phyloP scores from a whole-genome alignment of 192 early-diverging fungal species.

The Entomortierella parvispora region DNA sequence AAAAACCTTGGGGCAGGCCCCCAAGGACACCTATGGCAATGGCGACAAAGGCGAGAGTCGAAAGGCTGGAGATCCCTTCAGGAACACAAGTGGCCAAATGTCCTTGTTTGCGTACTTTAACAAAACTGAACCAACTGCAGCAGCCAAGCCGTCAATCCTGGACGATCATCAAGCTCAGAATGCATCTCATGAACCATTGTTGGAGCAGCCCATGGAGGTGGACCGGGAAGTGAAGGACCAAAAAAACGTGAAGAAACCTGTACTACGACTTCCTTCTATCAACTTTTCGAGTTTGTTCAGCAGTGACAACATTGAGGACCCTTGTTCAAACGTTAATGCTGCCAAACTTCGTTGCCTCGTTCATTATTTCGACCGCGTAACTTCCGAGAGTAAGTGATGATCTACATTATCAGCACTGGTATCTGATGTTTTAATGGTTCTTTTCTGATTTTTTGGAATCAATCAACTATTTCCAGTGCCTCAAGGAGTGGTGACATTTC shows the following conservation, averaged over 20 bases:
- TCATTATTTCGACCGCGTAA: slow-evolving; percentile 48
- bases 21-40: slow-evolving; percentile 20
- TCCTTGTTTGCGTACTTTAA: slow-evolving; percentile 42
- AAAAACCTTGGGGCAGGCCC: not conserved
- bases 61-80: slow-evolving; percentile 3
- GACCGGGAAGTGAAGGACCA: no score
- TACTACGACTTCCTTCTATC: slow-evolving; percentile 32
- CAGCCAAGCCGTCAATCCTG: not conserved
- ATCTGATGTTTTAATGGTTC: no score
- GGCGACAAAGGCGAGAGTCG: not conserved
- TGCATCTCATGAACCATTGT: no score
- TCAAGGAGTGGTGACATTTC: slow-evolving; percentile 30
- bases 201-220: no score
- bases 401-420: no score
- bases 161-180: no score
- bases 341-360: slow-evolving; percentile 46
- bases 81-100: slow-evolving; percentile 23
- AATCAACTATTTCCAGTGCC: slow-evolving; percentile 23
- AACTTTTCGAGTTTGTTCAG: slow-evolving; percentile 39
- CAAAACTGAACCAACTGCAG: slow-evolving; percentile 11
- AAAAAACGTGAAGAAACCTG: not conserved
- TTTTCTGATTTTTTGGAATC: no score
- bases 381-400: slow-evolving; percentile 22
- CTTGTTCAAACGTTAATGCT: slow-evolving; percentile 28
- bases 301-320: not conserved